Base-by-base conservation (phyloP, 2,329 filamentous ascomycete genomes). In the Calonectria montana region DNA sequence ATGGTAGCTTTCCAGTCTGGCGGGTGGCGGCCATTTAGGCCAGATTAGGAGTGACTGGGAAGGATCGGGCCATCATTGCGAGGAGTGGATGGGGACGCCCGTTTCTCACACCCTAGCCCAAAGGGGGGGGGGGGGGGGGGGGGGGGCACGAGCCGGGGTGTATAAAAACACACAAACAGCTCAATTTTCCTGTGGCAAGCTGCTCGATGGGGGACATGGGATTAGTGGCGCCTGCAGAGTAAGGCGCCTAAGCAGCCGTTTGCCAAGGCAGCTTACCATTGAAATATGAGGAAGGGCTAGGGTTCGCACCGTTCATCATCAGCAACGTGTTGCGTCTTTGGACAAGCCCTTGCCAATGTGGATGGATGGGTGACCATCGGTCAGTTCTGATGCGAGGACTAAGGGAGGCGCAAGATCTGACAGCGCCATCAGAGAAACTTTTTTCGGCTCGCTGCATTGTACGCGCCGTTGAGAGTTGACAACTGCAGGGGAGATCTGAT, bases 401-500 rank as follows among this genome's bases (percentile, higher is more conserved):
- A 66, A 41, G 23, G 37, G 48, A 73, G 39, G 57, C 31, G 64
- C 45, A 72, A 67, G 71, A 68, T 67, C 57, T 70, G 50, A 59
- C 61, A 39, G 53, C 55, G 50, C 29, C 68, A 64, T 63, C 57
- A 57, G 8, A 25, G 45, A 68, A 67, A 67, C 35, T 72, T 74
- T 59, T 75, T 75, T 75, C 53, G 73, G 77, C 73, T 53, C 59
- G 65, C 69, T 77, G 75, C 74, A 78, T 75, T 68, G 73, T 70
- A 70, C 70, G 65, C 67, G 63, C 77, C 75, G 74, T 78, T 79
- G 71, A 73, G 59, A 73, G 74, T 77, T 77, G 74, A 76, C 65
- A 69, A 69, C 75, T 78, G 77, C 77, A 78, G 74, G 74, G 66
- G 71, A 71, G 72, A 75, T 73, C 71, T 69, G 73, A 71, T 71